Conservation (phyloP, 2,329 filamentous ascomycete species). For the Cercospora beticola region DNA sequence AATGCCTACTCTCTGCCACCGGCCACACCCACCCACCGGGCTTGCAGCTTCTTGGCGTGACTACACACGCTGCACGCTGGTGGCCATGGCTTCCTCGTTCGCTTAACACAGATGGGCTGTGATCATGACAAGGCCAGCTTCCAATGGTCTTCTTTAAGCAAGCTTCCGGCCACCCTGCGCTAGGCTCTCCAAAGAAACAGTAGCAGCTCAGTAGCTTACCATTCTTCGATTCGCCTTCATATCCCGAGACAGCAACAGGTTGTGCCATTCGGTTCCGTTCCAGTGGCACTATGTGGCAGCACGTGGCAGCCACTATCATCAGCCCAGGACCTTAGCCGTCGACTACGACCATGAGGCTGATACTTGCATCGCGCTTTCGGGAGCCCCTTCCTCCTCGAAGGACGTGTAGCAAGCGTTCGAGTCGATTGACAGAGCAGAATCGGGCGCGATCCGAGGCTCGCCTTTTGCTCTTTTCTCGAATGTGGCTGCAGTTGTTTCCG, state of each 20-base stretch:
- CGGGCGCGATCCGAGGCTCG: background rate
- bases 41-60: background rate
- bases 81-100: background rate
- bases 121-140: background rate
- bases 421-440: background rate
- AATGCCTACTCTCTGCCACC: background rate
- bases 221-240: background rate
- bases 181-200: background rate
- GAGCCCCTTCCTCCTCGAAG: background rate
- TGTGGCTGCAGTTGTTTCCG: slow-evolving; percentile 13
- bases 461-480: background rate
- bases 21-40: background rate
- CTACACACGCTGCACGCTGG: background rate
- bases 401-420: background rate
- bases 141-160: background rate
- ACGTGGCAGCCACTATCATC: slow-evolving; percentile 8
- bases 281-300: slow-evolving; percentile 2
- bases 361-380: slow-evolving; percentile 5
- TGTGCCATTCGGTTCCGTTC: background rate
- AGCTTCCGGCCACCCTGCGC: background rate
- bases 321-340: background rate
- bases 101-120: background rate
- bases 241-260: background rate
- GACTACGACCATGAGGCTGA: background rate
- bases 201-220: slow-evolving; percentile 1